Evolutionary conservation across 2,329 filamentous ascomycete species (phyloP).

Genomic region (Penicillium sp.): DNA sequence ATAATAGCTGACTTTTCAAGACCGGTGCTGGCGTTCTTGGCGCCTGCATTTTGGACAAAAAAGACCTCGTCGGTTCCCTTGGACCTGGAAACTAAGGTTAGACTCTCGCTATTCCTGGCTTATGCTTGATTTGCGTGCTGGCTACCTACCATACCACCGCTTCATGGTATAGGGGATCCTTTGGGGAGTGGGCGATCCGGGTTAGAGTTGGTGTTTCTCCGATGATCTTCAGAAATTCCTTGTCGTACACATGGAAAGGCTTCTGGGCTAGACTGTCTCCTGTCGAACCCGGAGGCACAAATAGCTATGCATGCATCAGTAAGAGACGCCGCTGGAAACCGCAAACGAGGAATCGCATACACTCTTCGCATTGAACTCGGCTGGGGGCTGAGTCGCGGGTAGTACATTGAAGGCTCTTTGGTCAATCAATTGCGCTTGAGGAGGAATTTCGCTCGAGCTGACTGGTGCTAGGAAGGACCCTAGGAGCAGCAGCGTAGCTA

Average conservation of each 20-base stretch:
- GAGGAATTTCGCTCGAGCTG: conserved; percentile 15
- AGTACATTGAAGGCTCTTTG: conserved; percentile 19
- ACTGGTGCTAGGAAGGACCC: conserved; percentile 1
- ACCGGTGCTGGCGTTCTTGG: conserved; percentile 13
- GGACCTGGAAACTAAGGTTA: conserved; percentile 1
- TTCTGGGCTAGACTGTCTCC: conserved; percentile 5
- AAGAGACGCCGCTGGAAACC: neutral
- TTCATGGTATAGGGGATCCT: conserved; percentile 14
- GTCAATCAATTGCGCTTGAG: conserved; percentile 17
- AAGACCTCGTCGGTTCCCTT: conserved; percentile 18
- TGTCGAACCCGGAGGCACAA: conserved; percentile 12
- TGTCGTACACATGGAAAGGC: conserved; percentile 16
- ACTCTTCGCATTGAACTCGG: conserved; percentile 15
- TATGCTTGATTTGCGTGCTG: neutral
- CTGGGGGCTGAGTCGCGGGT: conserved; percentile 13
- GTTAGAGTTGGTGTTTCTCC: conserved; percentile 8
- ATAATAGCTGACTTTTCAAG: conserved; percentile 13
- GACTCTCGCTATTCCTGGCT: neutral
- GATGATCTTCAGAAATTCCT: conserved; percentile 15
- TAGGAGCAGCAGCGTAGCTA: neutral
- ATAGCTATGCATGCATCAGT: conserved; percentile 3
- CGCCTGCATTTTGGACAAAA: conserved; percentile 20
- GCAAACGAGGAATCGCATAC: neutral
- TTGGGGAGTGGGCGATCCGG: conserved; percentile 12
- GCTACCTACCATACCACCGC: conserved; percentile 16